Conservation (phyloP, 2,329 filamentous ascomycete genomes). For the Davidsoniella virescens region DNA sequence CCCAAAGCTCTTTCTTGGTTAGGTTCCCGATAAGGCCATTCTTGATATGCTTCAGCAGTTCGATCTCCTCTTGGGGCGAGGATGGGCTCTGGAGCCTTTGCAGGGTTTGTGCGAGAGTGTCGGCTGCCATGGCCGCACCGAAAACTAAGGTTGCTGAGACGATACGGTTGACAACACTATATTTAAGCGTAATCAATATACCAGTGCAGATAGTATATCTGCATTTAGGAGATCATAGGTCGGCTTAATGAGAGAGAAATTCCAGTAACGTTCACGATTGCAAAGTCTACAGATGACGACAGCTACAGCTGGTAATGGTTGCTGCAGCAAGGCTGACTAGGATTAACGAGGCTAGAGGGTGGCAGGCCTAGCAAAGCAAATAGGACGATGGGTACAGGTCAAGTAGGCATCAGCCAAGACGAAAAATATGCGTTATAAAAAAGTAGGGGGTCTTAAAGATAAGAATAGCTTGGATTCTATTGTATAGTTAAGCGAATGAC, state of each 20-base stretch:
- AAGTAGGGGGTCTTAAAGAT: too few relatives aligned
- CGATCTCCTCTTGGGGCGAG: conserved; percentile 34
- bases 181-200: too few relatives aligned
- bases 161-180: neutral
- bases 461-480: too few relatives aligned
- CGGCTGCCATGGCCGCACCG: conserved; percentile 32
- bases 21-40: conserved; percentile 81
- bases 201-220: too few relatives aligned
- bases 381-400: neutral
- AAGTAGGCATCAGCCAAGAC: too few relatives aligned
- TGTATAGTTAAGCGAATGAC: too few relatives aligned
- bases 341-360: conserved; percentile 1
- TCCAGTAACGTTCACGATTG: too few relatives aligned
- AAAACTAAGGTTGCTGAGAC: neutral
- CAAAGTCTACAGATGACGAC: too few relatives aligned
- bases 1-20: conserved; percentile 67
- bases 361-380: neutral
- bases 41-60: conserved; percentile 58
- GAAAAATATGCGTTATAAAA: too few relatives aligned
- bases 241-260: too few relatives aligned
- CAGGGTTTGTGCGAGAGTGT: conserved; percentile 36
- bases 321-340: conserved; percentile 1
- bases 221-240: too few relatives aligned
- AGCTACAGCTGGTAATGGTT: neutral
- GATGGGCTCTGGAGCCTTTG: conserved; percentile 40